phyloP scores from a whole-genome alignment of 2,329 filamentous ascomycete species.

The Trichoderma koningii region DNA sequence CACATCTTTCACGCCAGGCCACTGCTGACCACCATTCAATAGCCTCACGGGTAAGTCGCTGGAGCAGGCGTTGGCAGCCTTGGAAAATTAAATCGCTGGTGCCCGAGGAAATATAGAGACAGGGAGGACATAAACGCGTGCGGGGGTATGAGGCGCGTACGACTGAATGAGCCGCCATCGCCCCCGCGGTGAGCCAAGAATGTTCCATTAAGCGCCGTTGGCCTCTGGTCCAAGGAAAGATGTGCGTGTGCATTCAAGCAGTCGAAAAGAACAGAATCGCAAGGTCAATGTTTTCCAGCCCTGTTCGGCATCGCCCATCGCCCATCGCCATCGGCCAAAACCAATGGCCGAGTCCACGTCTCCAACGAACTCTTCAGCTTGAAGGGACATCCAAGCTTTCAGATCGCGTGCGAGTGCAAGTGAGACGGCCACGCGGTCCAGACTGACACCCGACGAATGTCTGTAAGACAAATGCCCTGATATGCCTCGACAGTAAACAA shows the following conservation, averaged over 20 bases:
- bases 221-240: too few relatives aligned
- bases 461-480: not conserved
- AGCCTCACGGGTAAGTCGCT: constrained; percentile 29
- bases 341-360: not conserved
- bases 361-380: not conserved
- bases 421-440: not conserved
- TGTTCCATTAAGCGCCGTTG: too few relatives aligned
- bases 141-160: not conserved
- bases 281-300: not conserved
- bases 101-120: not conserved
- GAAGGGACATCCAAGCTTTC: not conserved
- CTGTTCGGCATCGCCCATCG: not conserved
- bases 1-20: not conserved
- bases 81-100: constrained; percentile 25
- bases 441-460: not conserved
- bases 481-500: not conserved
- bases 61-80: constrained; percentile 26
- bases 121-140: not conserved
- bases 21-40: constrained; percentile 15
- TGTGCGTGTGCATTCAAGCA: not conserved
- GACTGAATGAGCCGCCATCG: not conserved
- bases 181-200: too few relatives aligned
- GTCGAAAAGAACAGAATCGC: not conserved
- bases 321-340: not conserved
- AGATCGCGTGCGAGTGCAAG: not conserved